Evolutionary conservation across 192 early-diverging fungal genomes (phyloP), one percentile per base, ranked within the genome.

Genomic region (Backusella luteola): DNA sequence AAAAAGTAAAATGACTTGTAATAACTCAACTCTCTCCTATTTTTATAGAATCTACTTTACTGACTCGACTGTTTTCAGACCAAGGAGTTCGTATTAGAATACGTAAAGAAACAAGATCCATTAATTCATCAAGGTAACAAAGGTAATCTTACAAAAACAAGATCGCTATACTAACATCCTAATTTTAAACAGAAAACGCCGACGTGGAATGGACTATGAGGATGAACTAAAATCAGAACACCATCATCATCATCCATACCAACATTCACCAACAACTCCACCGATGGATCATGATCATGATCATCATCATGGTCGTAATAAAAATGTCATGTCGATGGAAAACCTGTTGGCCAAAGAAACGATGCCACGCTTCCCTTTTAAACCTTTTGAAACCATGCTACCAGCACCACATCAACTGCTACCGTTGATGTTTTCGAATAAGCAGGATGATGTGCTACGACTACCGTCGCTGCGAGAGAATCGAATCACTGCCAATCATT

Each of bases 71-170:
- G 7, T 96, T 98, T 88, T 95, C 96, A 12, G 95, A 98, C 75
- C 96, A 98, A 77, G 96, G 96, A 2, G 87, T 98, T 29, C 93
- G 95, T 71, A 95, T 98, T 70, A 87, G 95, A 41, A 95, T 96
- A 66, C 84, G 95, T 23, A 98, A 96, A 79, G 96, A 98, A 41
- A 71, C 41, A 46, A 29, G 70, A 72, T 23, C 44, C 4, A 39
- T 44, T 15, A 21, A 42, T 72, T 21, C 44, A 42, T 32, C 44
- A 72, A 72, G 39, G 70, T 39, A 39, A 32, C 32, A 32, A 39
- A 8, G 1, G 1, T 39, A 39, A 12, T 11, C 38, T 72, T n/a
- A 46, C 15, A 63, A 29, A 11, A 29, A 59, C 21, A 63, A 11
- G 41, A 26, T 49, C 5, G 32, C 32, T 23, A 46, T 71, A 41